Base-by-base conservation (phyloP, 176 grass and related monocot genomes). In the Triticum timopheevii region DNA sequence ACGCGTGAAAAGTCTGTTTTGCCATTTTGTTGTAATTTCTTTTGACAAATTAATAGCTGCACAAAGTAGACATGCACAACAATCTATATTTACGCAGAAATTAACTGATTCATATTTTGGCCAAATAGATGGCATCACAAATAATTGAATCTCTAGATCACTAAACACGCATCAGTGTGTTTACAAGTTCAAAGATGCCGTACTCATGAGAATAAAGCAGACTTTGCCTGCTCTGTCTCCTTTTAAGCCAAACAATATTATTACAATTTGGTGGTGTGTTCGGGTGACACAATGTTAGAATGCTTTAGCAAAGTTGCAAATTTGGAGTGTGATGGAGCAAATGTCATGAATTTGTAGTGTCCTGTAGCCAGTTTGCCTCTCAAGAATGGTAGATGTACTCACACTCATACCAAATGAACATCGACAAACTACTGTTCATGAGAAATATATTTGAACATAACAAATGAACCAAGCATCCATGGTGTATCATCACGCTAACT, bases 391-490 rank as follows among this genome's bases (percentile, higher is more conserved):
- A 15, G 2, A 36, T 78, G 12, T 61, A 58, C 19, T 35, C 76
- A 24, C 8, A 13, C 8, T 39, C 38, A 8, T 30, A 15, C 31
- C 5, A 31, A 35, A 78, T 61, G 17, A 78, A 36, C 31, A 31
- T 35, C 5, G 6, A 61, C 40, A 36, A 3, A 36, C 30, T 78
- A 13, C 50, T 78, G 47, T 58, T 77, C 28, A 78, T 59, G 50
- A 77, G 4, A 78, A 77, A 20, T 58, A 77, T 77, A 77, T 77
- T 28, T 58, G 30, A 77, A 58, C 50, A n/a, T 35, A 22, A 59
- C 31, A 78, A 36, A 23, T 59, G 27, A 36, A 78, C 76, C 13
- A 35, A 76, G 47, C 31, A 52, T 31, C 24, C 20, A 61, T 78
- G 30, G 19, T 78, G 76, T 61, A 38, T 78, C 33, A 61, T 73